These are phyloP conservation scores for Umbelopsis sp. DNA, from an alignment of 192 early-diverging fungal species.

Conservation along the genomic window DNA sequence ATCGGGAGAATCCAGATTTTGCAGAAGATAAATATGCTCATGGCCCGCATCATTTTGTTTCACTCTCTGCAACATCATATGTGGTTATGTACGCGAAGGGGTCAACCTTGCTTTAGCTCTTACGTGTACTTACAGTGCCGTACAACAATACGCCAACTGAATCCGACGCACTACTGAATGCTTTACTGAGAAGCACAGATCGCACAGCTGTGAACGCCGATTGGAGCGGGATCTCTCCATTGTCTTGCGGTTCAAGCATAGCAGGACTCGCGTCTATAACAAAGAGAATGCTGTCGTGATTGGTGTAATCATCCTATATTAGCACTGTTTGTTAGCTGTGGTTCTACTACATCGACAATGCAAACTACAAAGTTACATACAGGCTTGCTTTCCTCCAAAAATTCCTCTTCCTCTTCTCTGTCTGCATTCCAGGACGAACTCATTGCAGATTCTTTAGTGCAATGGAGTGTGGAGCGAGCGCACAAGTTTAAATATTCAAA, in stretches of 20 bases:
- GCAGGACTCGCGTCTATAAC: conserved; percentile 53
- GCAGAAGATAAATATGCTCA: conserved; percentile 62
- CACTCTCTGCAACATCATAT: not conserved
- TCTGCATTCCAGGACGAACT: not conserved
- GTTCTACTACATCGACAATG: not conserved
- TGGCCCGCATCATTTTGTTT: conserved; percentile 53
- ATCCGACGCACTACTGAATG: conserved; percentile 44
- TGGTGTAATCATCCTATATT: conserved; percentile 13
- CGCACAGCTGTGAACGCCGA: conserved; percentile 43
- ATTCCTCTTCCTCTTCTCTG: not conserved
- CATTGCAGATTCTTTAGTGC: not conserved
- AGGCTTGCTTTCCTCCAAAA: not conserved
- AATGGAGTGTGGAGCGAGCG: too few species aligned
- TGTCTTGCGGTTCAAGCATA: conserved; percentile 41
- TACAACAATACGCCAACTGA: conserved; percentile 50
- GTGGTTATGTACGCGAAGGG: not conserved
- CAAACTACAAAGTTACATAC: not conserved
- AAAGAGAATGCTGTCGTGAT: conserved; percentile 54
- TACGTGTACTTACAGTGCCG: conserved; percentile 47
- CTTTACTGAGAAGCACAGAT: conserved; percentile 46
- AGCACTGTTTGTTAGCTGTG: not conserved
- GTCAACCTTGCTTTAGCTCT: not conserved
- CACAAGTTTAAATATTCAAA: too few species aligned
- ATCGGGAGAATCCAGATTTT: conserved; percentile 64
- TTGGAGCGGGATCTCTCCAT: conserved; percentile 46